Evolutionary conservation across 2,329 filamentous ascomycete genomes (phyloP).

Genomic region (Mollisia scopiformis): DNA sequence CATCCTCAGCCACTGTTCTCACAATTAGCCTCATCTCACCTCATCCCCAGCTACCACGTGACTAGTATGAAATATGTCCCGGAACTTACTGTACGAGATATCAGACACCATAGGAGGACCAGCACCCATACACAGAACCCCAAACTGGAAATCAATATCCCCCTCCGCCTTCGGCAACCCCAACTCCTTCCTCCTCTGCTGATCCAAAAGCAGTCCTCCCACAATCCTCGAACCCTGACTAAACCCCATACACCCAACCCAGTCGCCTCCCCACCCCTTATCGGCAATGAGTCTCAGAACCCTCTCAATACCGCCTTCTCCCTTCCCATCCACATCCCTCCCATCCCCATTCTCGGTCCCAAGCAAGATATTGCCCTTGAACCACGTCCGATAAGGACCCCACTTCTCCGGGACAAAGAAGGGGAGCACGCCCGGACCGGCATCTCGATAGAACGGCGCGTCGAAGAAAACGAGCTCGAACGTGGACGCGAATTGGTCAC

Average conservation of each 20-base stretch:
- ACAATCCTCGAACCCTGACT: slow-evolving; percentile 31
- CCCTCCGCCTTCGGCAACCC: slow-evolving; percentile 13
- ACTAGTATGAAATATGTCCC: background rate
- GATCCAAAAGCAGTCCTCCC: slow-evolving; percentile 24
- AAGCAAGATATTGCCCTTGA: slow-evolving; percentile 8
- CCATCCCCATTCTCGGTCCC: slow-evolving; percentile 14
- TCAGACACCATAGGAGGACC: slow-evolving; percentile 24
- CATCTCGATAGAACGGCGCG: slow-evolving; percentile 21
- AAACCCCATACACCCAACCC: slow-evolving; percentile 29
- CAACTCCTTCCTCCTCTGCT: slow-evolving; percentile 25
- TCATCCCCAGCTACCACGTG: background rate
- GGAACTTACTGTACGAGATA: slow-evolving; percentile 18
- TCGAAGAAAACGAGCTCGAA: slow-evolving; percentile 23
- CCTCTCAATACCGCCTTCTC: slow-evolving; percentile 25
- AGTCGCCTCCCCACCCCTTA: slow-evolving; percentile 19
- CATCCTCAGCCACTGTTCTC: slow-evolving; percentile 8
- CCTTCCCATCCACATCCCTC: slow-evolving; percentile 12
- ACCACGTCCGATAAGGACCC: slow-evolving; percentile 28
- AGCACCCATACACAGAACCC: slow-evolving; percentile 28
- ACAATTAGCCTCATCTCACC: background rate
- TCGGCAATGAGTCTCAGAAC: slow-evolving; percentile 22
- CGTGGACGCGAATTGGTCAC: slow-evolving; percentile 1
- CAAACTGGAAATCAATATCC: slow-evolving; percentile 24
- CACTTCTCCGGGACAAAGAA: slow-evolving; percentile 22
- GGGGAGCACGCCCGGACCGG: slow-evolving; percentile 26